A percentile compares a stretch with the other conserved stretches of the same genome.
These are phyloP conservation scores for Coemansia sp. DNA, from an alignment of 192 early-diverging fungal genomes.

Conservation along the genomic window DNA sequence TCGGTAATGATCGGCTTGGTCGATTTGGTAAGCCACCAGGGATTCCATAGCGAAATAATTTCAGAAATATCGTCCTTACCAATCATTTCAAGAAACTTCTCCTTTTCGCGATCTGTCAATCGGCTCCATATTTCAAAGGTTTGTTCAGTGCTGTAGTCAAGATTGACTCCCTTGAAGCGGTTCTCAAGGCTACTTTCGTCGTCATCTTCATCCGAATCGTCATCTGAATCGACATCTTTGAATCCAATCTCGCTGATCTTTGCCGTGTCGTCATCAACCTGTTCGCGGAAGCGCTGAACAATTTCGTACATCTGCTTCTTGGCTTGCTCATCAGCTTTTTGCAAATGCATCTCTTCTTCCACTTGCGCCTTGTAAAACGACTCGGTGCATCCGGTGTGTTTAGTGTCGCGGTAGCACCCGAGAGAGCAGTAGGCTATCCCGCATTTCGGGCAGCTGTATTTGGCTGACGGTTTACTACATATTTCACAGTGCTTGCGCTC, in stretches of 20 bases:
- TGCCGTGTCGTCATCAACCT: slow-evolving; percentile 13
- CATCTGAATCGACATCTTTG: background rate
- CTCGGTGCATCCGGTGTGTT: slow-evolving; percentile 37
- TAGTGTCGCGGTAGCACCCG: slow-evolving; percentile 43
- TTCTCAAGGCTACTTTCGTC: slow-evolving; percentile 11
- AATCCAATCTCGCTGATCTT: background rate
- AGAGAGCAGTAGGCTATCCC: slow-evolving; percentile 38
- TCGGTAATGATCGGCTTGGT: background rate
- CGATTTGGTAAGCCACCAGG: slow-evolving; percentile 30
- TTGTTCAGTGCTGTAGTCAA: slow-evolving; percentile 11
- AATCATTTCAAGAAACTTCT: slow-evolving; percentile 25
- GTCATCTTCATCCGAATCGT: slow-evolving; percentile 1
- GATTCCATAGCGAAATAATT: slow-evolving; percentile 26
- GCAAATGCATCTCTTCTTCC: slow-evolving; percentile 29
- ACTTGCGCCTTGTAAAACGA: slow-evolving; percentile 43
- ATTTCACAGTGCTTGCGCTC: slow-evolving; percentile 12
- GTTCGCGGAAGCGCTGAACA: slow-evolving; percentile 29
- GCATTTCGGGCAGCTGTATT: slow-evolving; percentile 51
- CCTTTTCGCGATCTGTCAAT: slow-evolving; percentile 21
- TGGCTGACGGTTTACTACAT: slow-evolving; percentile 39
- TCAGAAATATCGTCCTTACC: slow-evolving; percentile 10
- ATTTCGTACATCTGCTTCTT: slow-evolving; percentile 38
- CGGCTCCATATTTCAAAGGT: slow-evolving; percentile 22
- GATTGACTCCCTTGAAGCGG: slow-evolving; percentile 25
- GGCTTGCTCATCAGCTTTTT: slow-evolving; percentile 31